Evolutionary conservation across 192 early-diverging fungal genomes (phyloP).

Genomic region (Coemansia sp.): DNA sequence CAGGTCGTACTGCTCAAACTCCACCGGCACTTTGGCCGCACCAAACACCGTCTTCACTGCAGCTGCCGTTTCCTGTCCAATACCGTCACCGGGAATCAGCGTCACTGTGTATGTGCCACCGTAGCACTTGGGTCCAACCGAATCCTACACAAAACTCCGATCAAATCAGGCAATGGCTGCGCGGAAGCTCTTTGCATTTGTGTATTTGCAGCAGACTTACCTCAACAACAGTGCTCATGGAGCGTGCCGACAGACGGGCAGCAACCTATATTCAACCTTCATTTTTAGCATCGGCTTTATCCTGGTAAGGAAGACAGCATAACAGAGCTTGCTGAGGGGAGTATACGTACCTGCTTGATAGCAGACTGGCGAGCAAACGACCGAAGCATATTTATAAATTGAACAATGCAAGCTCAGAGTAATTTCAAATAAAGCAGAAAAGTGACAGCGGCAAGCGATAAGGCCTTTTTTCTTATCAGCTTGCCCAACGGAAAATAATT

Average conservation of each 20-base stretch:
- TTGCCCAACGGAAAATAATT: no score
- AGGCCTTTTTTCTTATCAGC: background rate
- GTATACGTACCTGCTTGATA: constrained; percentile 44
- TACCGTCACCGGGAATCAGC: constrained; percentile 97
- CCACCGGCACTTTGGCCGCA: constrained; percentile 88
- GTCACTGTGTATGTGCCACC: constrained; percentile 95
- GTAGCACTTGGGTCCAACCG: constrained; percentile 62
- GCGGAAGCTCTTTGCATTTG: no score
- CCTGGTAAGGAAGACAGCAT: background rate
- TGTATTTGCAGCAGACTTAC: constrained; percentile 6
- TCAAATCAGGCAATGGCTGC: no score
- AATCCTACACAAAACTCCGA: constrained; percentile 27
- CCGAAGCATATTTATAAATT: constrained; percentile 27
- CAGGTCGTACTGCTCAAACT: constrained; percentile 97
- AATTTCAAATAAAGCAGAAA: constrained; percentile 7
- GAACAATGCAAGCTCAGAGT: background rate
- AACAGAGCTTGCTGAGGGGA: background rate
- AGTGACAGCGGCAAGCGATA: background rate
- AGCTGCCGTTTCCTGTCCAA: constrained; percentile 88
- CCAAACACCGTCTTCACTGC: constrained; percentile 94
- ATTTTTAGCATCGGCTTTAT: no score
- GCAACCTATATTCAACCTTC: constrained; percentile 30
- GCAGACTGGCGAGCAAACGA: constrained; percentile 42
- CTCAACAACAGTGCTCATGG: constrained; percentile 48
- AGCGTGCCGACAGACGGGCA: constrained; percentile 46